Evolutionary conservation across 176 grass and related monocot species (phyloP), one percentile per base, ranked within the genome.

Genomic region (Hordeum marinum): DNA sequence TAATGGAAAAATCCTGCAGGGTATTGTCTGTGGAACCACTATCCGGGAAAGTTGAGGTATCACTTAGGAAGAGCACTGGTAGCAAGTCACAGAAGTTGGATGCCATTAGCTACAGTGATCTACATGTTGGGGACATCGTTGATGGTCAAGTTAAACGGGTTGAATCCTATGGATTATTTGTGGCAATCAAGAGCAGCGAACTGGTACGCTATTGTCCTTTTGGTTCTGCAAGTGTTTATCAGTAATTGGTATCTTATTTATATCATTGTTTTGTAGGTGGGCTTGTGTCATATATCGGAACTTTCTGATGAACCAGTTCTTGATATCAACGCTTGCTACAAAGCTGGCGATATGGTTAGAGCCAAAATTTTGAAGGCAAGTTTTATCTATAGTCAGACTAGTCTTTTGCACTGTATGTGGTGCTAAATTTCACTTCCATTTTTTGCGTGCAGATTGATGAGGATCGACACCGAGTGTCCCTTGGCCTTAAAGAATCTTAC

Each of bases 271-370:
- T 94, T 79, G 80, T 81, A 98, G 96, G 96, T 98, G 86, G 96
- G 93, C 41, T 85, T 98, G 83, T 98, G 96, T 75, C 96, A 98
- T 87, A 68, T 94, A 83, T 98, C 96, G 55, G 89, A 98, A 90
- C 74, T 98, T 78, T 95, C 88, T 72, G 96, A 98, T 83, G 93
- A 95, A 84, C 88, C 88, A 58, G 82, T 95, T 20, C 63, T 85
- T 82, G 88, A 95, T 80, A 89, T 93, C 90, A 80, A 92, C 85
- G 82, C 83, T 55, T 85, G 54, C 72, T 90, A 94, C 76, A 92
- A 85, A 82, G 88, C 96, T 83, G 93, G 96, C 55, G 86, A 95
- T 90, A 89, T 62, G 45, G 87, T 98, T 75, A 85, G 87, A 77
- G 91, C 91, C 45, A 95, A 95, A 87, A 92, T 98, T 87, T 80